A percentile compares a stretch with the other conserved stretches of the same genome.
These are phyloP conservation scores for Pichia eremophila DNA, from an alignment of 805 yeast genomes.

Conservation along the genomic window DNA sequence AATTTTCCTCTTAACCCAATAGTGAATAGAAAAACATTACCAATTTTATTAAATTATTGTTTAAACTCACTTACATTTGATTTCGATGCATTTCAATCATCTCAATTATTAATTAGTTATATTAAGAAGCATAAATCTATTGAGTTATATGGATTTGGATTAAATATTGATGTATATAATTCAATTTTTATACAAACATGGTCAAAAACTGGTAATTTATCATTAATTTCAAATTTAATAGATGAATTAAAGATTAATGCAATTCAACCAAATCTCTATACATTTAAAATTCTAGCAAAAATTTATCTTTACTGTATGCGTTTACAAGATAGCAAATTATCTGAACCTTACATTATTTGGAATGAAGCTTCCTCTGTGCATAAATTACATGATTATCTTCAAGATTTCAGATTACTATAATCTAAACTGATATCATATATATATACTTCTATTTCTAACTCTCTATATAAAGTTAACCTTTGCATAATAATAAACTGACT, in stretches of 20 bases:
- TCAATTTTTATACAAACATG: conserved; percentile 20
- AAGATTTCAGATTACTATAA: conserved; percentile 9
- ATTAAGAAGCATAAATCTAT: conserved; percentile 22
- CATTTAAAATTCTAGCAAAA: conserved; percentile 18
- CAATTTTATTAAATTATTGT: conserved; percentile 20
- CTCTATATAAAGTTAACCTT: not conserved
- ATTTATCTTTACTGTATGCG: conserved; percentile 24
- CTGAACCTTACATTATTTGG: conserved; percentile 24
- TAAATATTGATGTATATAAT: conserved; percentile 24
- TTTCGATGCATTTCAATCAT: conserved; percentile 22
- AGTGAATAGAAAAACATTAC: conserved; percentile 18
- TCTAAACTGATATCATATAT: not conserved
- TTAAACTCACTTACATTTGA: conserved; percentile 24
- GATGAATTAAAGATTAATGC: conserved; percentile 25
- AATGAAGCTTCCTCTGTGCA: conserved; percentile 19
- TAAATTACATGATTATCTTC: conserved; percentile 16
- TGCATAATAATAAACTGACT: too few species aligned
- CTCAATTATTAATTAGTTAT: conserved; percentile 14
- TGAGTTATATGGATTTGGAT: conserved; percentile 23
- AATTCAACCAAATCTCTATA: conserved; percentile 22
- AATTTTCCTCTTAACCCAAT: conserved; percentile 16
- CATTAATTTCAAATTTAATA: conserved; percentile 15
- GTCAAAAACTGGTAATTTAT: conserved; percentile 21
- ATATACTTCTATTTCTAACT: not conserved
- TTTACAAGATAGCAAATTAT: conserved; percentile 12